Evolutionary conservation across 495 filamentous ascomycete species (phyloP).

Genomic region (Tuber umbilicatum): DNA sequence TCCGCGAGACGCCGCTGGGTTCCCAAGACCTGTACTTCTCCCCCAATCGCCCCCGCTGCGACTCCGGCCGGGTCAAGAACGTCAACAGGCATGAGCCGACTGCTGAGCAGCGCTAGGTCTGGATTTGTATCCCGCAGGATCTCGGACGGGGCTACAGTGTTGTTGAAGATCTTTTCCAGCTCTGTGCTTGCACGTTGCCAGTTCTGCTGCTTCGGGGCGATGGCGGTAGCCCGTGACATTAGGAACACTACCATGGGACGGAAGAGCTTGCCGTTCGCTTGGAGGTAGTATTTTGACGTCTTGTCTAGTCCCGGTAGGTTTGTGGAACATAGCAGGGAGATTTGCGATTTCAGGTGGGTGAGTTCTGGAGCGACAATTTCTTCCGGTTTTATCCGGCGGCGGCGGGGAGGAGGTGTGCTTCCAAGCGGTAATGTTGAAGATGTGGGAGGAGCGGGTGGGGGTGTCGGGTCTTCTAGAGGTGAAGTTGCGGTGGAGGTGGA

Average conservation of each 20-base stretch:
- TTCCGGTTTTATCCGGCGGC: conserved; percentile 29
- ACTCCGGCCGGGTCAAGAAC: conserved; percentile 20
- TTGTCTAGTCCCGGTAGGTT: conserved; percentile 71
- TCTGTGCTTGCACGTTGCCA: conserved; percentile 30
- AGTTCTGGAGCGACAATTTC: conserved; percentile 36
- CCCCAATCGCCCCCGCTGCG: neutral
- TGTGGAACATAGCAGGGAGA: conserved; percentile 37
- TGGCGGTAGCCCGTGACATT: conserved; percentile 85
- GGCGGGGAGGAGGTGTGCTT: conserved; percentile 7
- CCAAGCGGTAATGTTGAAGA: conserved; percentile 11
- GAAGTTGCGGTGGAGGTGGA: conserved; percentile 21
- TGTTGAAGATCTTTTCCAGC: conserved; percentile 54
- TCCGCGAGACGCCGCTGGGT: conserved; percentile 90
- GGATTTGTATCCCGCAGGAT: conserved; percentile 83
- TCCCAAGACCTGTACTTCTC: conserved; percentile 59
- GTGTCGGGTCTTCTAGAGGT: neutral
- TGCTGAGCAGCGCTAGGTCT: conserved; percentile 45
- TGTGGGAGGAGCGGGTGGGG: neutral
- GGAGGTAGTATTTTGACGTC: conserved; percentile 97
- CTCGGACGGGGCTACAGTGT: conserved; percentile 64
- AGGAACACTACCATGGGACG: conserved; percentile 88
- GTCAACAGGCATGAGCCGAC: conserved; percentile 36
- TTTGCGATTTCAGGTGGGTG: conserved; percentile 37
- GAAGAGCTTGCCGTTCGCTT: conserved; percentile 91
- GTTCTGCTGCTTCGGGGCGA: conserved; percentile 57